Evolutionary conservation across 805 yeast genomes (phyloP), one percentile per base, ranked within the genome.

Genomic region (Saccharomycopsis oosterbeekiorum): DNA sequence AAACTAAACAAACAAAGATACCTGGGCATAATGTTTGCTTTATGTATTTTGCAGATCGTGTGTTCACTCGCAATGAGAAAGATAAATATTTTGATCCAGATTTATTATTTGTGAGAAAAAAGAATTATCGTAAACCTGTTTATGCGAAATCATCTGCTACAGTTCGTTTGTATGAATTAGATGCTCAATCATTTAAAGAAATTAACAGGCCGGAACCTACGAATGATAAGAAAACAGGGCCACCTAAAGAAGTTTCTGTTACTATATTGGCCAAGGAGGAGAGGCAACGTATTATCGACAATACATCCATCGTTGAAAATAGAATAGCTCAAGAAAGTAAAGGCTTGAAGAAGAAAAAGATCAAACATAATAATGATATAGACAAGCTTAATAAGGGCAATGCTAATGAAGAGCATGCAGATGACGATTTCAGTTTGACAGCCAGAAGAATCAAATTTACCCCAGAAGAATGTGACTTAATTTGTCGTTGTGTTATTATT

Each of bases 401-500:
- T 29, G 15, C 53, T 8, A 26, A n/a, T 4, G n/a, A 47, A 21
- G 26, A 17, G 9, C 26, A 47, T 10, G 21, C n/a, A 5, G 26
- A 47, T 24, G 53, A 47, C 21, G 53, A 47, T 47, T 47, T 47
- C 34, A 47, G 34, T 2, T 24, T 47, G 26, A 47, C 53, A 19
- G 53, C 53, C 15, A 47, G 21, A 17, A 47, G 21, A 26, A 47
- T 47, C 34, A 47, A 47, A 14, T 47, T 47, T 24, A 47, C 53
- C 21, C 53, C 26, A 6, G 34, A 47, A 47, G 53, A 29, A 47
- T 36, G 43, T 26, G 26, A 24, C 21, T 21, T 47, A 14, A 50
- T 61, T 36, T 56, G 47, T 12, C 40, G 64, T 11, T 39, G 51
- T 10, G 60, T 59, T 26, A 57, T 59, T 19, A 62, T 62, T 24